Evolutionary conservation across 108 stramenopile genomes (phyloP), one percentile per base, ranked within the genome.

Genomic region (Chaetoceros muelleri): DNA sequence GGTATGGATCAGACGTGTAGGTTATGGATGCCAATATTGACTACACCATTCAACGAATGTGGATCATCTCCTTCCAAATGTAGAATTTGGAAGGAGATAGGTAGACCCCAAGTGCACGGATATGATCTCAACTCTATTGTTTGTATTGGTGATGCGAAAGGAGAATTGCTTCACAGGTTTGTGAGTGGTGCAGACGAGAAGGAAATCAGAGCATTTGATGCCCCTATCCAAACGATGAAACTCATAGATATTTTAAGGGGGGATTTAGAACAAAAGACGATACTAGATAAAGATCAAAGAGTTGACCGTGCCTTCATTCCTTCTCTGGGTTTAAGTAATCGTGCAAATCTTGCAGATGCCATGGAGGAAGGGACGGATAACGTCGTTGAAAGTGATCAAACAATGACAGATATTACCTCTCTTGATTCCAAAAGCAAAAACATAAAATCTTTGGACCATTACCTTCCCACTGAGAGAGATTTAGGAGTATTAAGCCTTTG

Each of bases 181-280:
- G 82, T 81, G 13, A 82, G 74, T 60, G 87, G 92, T 5, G 92
- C 86, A 0, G 92, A 94, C 57, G 92, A 94, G 66, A 94, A 94
- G 64, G 81, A 85, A 28, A 21, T 85, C 29, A 64, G 92, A 23
- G 84, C 81, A 1, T 94, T 94, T 69, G 92, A 90, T 60, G 92
- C 85, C 20, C 87, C 92, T 23, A 46, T 47, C 8, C 62, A 77
- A 22, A 82, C 87, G 24, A 28, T 81, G 40, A 67, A 74, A 5
- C 20, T 84, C 30, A 71, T 94, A 23, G 40, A 24, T 7, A n/a
- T n/a, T n/a, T n/a, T n/a, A n/a, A n/a, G n/a, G n/a, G n/a, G n/a
- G n/a, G 48, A 62, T 17, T 52, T 74, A 31, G 65, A 58, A 29
- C 55, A 65, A 51, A 20, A 45, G 16, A 10, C 16, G 10, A 50